Conservation (phyloP, 192 early-diverging fungal genomes). For the Umbelopsis sp. region DNA sequence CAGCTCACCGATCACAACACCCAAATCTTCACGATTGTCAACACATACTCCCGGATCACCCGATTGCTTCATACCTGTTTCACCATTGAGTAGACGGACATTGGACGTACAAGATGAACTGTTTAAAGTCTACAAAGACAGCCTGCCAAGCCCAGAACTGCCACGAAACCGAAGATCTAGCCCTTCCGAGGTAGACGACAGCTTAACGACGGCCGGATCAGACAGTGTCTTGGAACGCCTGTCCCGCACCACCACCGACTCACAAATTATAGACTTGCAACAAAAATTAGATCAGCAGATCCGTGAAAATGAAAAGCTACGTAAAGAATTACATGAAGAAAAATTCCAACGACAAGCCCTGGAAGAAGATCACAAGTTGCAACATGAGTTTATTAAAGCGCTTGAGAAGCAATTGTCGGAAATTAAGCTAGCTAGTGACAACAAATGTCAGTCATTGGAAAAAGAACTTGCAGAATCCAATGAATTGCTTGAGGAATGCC, state of each 20-base stretch:
- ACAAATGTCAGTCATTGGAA: constrained; percentile 2
- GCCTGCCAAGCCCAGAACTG: neutral
- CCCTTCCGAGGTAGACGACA: neutral
- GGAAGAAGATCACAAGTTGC: constrained; percentile 19
- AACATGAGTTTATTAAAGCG: constrained; percentile 9
- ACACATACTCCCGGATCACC: neutral
- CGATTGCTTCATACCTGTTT: neutral
- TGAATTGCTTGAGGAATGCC: constrained; percentile 15
- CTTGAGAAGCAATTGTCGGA: constrained; percentile 11
- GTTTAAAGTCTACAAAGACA: constrained; percentile 7
- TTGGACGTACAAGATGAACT: neutral
- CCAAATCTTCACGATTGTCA: constrained; percentile 11
- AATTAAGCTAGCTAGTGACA: neutral
- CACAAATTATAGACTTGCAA: constrained; percentile 5
- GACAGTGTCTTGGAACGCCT: neutral
- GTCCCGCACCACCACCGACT: neutral
- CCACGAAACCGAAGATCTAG: neutral
- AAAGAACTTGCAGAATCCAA: constrained; percentile 1
- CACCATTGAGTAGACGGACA: constrained; percentile 4
- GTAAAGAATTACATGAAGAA: constrained; percentile 7
- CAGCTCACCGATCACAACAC: constrained; percentile 19
- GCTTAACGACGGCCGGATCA: neutral
- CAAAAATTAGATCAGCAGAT: constrained; percentile 14
- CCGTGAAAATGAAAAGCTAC: constrained; percentile 1
- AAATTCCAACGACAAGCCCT: constrained; percentile 2